phyloP scores from a whole-genome alignment of 2,329 filamentous ascomycete genomes.

The Botrytis fabae region DNA sequence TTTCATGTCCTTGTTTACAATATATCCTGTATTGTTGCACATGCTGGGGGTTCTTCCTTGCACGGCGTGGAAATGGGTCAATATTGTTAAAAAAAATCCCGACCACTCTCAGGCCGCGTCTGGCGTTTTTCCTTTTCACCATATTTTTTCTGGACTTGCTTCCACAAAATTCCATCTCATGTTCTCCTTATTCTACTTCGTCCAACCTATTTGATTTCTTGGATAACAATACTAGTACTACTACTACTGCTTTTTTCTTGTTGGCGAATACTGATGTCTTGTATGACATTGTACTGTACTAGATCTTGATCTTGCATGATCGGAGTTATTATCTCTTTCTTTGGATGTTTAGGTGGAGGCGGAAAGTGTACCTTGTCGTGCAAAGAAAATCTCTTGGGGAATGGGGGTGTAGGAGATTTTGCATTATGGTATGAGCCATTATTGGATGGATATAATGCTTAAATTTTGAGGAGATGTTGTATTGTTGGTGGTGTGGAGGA shows the following conservation, averaged over 20 bases:
- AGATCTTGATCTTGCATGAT: slow-evolving; percentile 16
- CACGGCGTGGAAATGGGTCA: slow-evolving; percentile 14
- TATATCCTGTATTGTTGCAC: slow-evolving; percentile 21
- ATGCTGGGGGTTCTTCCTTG: slow-evolving; percentile 10
- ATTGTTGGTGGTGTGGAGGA: background rate
- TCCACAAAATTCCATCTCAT: slow-evolving; percentile 13
- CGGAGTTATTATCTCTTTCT: slow-evolving; percentile 19
- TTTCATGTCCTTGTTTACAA: slow-evolving; percentile 14
- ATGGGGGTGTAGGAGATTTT: background rate
- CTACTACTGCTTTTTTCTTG: slow-evolving; percentile 2
- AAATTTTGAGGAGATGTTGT: slow-evolving; percentile 6
- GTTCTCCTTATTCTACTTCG: slow-evolving; percentile 6
- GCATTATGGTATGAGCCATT: slow-evolving; percentile 11
- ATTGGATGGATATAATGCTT: slow-evolving; percentile 18
- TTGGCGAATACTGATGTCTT: slow-evolving; percentile 6
- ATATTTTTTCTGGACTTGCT: background rate
- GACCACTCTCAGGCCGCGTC: background rate
- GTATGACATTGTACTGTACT: slow-evolving; percentile 18
- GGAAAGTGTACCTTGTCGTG: background rate
- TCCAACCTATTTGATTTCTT: background rate
- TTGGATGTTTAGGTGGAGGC: background rate
- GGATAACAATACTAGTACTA: slow-evolving; percentile 9
- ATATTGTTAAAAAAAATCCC: background rate
- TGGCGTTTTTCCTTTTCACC: background rate
- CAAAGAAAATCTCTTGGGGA: background rate